Conservation (phyloP, 441 rosid genomes). For the Populus tomentosa region DNA sequence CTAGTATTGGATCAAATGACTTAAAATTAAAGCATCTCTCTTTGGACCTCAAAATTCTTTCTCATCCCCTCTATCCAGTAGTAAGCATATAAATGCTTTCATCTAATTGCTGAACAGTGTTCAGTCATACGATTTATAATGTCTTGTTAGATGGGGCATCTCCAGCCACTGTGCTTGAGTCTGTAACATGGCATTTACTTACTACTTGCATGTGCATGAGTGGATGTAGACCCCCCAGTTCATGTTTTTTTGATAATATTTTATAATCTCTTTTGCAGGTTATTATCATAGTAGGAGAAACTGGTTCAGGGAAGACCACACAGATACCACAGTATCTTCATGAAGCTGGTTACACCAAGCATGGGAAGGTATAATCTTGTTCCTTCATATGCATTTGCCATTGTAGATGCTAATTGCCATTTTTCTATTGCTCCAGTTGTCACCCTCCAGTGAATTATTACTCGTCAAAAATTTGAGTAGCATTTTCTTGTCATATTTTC, state of each 20-base stretch:
- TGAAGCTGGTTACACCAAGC: conserved; percentile 95
- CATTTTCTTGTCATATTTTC: not conserved
- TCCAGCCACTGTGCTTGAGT: too few relatives aligned
- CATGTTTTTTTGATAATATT: not conserved
- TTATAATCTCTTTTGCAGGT: conserved; percentile 42
- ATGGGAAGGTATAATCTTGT: conserved; percentile 61
- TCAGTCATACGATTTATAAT: too few relatives aligned
- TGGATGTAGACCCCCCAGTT: not conserved
- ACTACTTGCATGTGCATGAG: not conserved
- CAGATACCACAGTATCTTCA: conserved; percentile 98
- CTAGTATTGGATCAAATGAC: not conserved
- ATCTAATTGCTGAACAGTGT: too few relatives aligned
- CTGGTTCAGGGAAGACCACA: conserved; percentile 99
- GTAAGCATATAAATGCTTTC: not conserved
- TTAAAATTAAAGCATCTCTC: not conserved
- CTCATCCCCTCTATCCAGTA: not conserved
- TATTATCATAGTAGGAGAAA: conserved; percentile 97
- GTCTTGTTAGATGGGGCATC: too few relatives aligned
- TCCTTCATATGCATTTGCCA: not conserved
- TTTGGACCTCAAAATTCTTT: not conserved
- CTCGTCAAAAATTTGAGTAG: too few relatives aligned
- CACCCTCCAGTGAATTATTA: not conserved
- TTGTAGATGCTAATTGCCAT: not conserved
- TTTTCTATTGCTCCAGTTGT: not conserved
- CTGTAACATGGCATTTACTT: not conserved